Conservation (phyloP, 805 yeast genomes). For the Candida corydali region DNA sequence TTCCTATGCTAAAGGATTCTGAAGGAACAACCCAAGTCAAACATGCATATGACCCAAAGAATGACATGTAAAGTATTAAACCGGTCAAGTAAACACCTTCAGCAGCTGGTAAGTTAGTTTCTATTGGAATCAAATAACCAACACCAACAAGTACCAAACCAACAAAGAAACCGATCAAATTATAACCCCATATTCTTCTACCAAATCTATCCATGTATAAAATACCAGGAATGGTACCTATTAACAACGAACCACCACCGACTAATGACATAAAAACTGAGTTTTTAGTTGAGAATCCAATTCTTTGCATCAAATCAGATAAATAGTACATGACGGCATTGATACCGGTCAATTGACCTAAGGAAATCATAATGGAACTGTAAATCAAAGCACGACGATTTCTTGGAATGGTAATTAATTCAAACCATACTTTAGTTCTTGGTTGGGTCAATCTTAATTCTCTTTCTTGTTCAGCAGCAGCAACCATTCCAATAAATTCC, state of each 20-base stretch:
- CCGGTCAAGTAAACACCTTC: constrained; percentile 62
- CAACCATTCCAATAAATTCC: constrained; percentile 57
- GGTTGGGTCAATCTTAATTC: constrained; percentile 33
- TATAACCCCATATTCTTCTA: constrained; percentile 57
- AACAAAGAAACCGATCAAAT: constrained; percentile 53
- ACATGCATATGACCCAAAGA: constrained; percentile 64
- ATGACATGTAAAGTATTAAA: constrained; percentile 57
- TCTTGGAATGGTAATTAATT: constrained; percentile 52
- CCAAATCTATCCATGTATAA: constrained; percentile 55
- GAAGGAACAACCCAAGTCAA: constrained; percentile 69
- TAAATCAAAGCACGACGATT: constrained; percentile 59
- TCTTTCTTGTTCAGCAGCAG: constrained; percentile 45
- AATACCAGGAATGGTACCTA: constrained; percentile 67
- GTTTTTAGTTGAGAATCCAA: constrained; percentile 49
- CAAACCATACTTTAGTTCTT: constrained; percentile 40
- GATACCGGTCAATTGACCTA: constrained; percentile 67
- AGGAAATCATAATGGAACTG: constrained; percentile 52
- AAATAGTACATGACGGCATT: constrained; percentile 64
- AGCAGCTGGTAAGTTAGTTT: constrained; percentile 42
- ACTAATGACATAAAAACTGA: constrained; percentile 66
- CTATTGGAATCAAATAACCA: constrained; percentile 43
- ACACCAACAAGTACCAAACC: constrained; percentile 60
- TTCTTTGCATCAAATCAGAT: constrained; percentile 51
- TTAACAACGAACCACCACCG: constrained; percentile 58
- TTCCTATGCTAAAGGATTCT: constrained; percentile 55